These are phyloP conservation scores for Alternaria ventricosa DNA, from an alignment of 2,329 filamentous ascomycete genomes.

Conservation along the genomic window DNA sequence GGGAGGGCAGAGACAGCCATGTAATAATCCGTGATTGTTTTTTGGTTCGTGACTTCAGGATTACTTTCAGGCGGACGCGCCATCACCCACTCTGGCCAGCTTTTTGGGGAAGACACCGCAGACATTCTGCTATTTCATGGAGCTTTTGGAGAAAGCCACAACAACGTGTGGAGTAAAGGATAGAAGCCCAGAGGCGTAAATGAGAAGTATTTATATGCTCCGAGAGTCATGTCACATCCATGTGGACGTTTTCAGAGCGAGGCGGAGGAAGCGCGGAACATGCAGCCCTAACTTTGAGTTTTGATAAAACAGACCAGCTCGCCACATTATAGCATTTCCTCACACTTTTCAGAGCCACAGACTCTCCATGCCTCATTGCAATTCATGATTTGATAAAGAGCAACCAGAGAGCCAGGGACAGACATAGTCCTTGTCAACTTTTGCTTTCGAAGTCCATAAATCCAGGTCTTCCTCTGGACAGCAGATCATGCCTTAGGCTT, in stretches of 20 bases:
- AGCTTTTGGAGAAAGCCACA: no score
- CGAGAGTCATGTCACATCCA: no score
- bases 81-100: no score
- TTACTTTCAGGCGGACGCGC: no score
- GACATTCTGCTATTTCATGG: background rate
- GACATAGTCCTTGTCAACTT: no score
- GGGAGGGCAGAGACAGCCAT: no score
- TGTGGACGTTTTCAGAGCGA: background rate
- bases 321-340: fast-evolving
- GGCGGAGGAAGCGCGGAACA: background rate
- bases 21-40: no score
- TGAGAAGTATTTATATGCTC: background rate
- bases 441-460: background rate
- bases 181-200: fast-evolving
- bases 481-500: background rate
- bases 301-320: no score
- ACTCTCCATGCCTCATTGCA: background rate
- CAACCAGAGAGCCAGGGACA: background rate
- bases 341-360: background rate
- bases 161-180: background rate
- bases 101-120: background rate
- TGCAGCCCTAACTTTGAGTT: fast-evolving
- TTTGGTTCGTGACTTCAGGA: no score
- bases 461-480: background rate
- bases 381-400: background rate